phyloP scores from a whole-genome alignment of 163 green algal genomes.

The Scenedesmus sp. region DNA sequence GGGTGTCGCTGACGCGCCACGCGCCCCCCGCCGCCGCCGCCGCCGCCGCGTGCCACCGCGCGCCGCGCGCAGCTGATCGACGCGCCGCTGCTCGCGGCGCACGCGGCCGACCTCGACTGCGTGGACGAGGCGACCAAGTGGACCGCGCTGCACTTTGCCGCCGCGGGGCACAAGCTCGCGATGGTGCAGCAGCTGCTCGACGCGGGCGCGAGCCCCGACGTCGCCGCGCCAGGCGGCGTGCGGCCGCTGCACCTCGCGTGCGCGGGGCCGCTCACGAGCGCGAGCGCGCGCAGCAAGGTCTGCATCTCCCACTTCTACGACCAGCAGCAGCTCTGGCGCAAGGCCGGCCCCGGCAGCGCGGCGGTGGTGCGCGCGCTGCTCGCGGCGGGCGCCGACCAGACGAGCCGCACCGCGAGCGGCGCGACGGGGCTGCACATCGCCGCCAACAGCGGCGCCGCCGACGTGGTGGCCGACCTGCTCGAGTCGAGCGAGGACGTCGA shows the following conservation, averaged over 20 bases:
- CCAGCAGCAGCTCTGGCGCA: constrained; percentile 45
- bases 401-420: constrained; percentile 22
- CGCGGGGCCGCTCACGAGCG: constrained; percentile 20
- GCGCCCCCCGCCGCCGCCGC: no score
- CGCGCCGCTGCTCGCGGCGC: not conserved
- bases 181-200: constrained; percentile 41
- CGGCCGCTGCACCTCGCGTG: constrained; percentile 34
- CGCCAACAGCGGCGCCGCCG: constrained; percentile 31
- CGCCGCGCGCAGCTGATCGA: constrained; percentile 25
- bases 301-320: constrained; percentile 41
- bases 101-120: constrained; percentile 18
- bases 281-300: constrained; percentile 22
- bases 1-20: no score
- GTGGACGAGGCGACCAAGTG: constrained; percentile 41
- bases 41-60: no score
- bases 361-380: constrained; percentile 27
- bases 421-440: constrained; percentile 38
- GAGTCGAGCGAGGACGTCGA: constrained; percentile 32
- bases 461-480: constrained; percentile 28
- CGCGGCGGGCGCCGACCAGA: constrained; percentile 23
- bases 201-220: constrained; percentile 24
- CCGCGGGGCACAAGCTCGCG: constrained; percentile 9
- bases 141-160: constrained; percentile 33
- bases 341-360: constrained; percentile 19
- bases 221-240: constrained; percentile 18